Evolutionary conservation across 148 eudicot genomes (phyloP), one percentile per base, ranked within the genome.

Genomic region (Diospyros kaki): DNA sequence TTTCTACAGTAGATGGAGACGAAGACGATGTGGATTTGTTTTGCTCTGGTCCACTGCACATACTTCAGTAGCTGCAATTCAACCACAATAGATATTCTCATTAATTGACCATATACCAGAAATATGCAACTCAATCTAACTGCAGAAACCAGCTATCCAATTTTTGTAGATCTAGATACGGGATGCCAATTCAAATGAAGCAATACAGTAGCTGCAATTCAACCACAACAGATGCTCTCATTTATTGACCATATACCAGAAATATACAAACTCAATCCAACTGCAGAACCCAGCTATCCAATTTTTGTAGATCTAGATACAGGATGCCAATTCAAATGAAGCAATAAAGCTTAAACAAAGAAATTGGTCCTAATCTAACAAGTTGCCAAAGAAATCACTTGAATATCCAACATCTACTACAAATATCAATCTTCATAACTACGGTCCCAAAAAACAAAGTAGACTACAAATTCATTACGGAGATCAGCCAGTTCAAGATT

Each of bases 11-110:
- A 53, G 70, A 59, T 52, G 74, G 66, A 13, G 71, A 18, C 0
- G 83, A 75, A 74, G 79, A 71, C 56, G 80, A 48, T 28, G 75
- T 77, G 18, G 80, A 77, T 60, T 82, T 78, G 75, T 79, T 79
- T 72, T 42, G 72, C 18, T 80, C 83, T 38, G 79, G 73, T 66
- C 65, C 85, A 76, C 77, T 78, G 75, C 88, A 87, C 87, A 85
- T 83, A 58, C 74, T 76, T 80, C 38, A 80, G 43, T 70, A 40
- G 73, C 86, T 77, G 80, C 69, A 80, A 76, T 67, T 59, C 69
- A 79, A 54, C 56, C 78, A 70, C 58, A 45, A 69, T 14, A 48
- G 53, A 53, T 59, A 45, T 58, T 62, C 38, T 73, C 41, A 73
- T 73, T 10, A 55, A 77, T 73, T 9, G 41, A 7, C 18, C 71